Conservation (phyloP, 2,329 filamentous ascomycete species). For the Colletotrichum nymphaeae region DNA sequence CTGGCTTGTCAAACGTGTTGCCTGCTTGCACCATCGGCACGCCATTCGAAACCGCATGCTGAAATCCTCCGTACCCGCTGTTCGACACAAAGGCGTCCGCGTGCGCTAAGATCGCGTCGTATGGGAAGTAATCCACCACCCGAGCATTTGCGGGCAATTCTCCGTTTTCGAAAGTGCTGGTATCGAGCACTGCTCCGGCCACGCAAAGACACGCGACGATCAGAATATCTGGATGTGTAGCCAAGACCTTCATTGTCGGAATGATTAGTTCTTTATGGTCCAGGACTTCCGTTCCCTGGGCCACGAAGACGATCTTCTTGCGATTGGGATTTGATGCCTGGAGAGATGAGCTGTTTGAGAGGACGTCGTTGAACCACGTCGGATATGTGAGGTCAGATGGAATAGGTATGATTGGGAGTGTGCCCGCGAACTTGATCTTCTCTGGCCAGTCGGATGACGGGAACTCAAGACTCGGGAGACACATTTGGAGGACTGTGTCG, state of each 20-base stretch:
- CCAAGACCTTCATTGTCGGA: slow-evolving; percentile 56
- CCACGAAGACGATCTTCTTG: slow-evolving; percentile 56
- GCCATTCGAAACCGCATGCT: slow-evolving; percentile 56
- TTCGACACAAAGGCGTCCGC: slow-evolving; percentile 59
- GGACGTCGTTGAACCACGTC: slow-evolving; percentile 58
- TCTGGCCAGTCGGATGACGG: slow-evolving; percentile 47
- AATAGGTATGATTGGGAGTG: slow-evolving; percentile 47
- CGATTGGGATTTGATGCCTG: slow-evolving; percentile 10
- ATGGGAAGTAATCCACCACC: slow-evolving; percentile 60
- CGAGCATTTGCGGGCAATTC: slow-evolving; percentile 53
- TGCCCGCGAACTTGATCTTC: slow-evolving; percentile 57
- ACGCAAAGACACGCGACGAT: slow-evolving; percentile 40
- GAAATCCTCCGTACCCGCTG: slow-evolving; percentile 60
- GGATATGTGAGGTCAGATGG: slow-evolving; percentile 47
- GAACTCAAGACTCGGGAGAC: slow-evolving; percentile 50
- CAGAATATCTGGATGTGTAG: slow-evolving; percentile 48
- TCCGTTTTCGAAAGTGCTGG: slow-evolving; percentile 37
- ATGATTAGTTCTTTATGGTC: slow-evolving; percentile 55
- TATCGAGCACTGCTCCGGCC: background rate
- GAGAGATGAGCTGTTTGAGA: slow-evolving; percentile 29
- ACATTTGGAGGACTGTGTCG: slow-evolving; percentile 50
- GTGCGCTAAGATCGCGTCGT: slow-evolving; percentile 57
- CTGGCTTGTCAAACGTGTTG: slow-evolving; percentile 48
- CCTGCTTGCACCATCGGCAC: slow-evolving; percentile 61
- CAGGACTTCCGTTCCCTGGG: slow-evolving; percentile 58